Evolutionary conservation across 345 rosid species (phyloP).

Genomic region (Eucalyptus decipiens): DNA sequence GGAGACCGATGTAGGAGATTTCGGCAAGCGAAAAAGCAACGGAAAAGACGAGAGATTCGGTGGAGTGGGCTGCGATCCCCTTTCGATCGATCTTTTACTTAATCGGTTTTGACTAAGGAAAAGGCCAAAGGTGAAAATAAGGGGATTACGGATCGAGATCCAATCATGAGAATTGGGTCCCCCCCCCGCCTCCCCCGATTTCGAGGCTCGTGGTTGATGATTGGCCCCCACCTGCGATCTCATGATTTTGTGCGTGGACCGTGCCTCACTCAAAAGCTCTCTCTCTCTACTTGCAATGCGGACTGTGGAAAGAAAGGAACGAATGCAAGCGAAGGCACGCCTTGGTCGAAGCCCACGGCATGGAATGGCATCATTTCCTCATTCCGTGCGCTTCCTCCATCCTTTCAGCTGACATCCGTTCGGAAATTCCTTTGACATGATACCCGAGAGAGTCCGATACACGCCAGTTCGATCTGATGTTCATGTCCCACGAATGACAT

Average conservation of each 20-base stretch:
- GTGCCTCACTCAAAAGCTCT: not conserved
- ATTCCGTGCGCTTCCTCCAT: not conserved
- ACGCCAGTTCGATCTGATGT: not conserved
- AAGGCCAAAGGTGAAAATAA: not conserved
- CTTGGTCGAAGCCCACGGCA: not conserved
- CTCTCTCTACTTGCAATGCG: not conserved
- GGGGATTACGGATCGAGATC: not conserved
- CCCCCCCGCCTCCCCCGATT: not conserved
- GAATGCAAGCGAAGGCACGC: not conserved
- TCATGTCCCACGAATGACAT: not conserved
- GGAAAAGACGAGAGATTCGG: not conserved
- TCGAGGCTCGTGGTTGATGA: not conserved
- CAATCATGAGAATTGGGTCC: conserved; percentile 6
- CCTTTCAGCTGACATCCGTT: not conserved
- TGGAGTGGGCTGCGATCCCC: not conserved
- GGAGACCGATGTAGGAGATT: not conserved
- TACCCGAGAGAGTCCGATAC: not conserved
- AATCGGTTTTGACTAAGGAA: not conserved
- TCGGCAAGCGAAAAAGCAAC: not conserved
- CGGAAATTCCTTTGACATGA: not conserved
- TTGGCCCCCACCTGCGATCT: conserved; percentile 6
- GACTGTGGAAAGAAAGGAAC: not conserved
- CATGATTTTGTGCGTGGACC: conserved; percentile 21
- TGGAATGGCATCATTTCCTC: not conserved
- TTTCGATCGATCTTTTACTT: not conserved